Evolutionary conservation across 2,329 filamentous ascomycete genomes (phyloP).

Genomic region (Cyclaneusma minus): DNA sequence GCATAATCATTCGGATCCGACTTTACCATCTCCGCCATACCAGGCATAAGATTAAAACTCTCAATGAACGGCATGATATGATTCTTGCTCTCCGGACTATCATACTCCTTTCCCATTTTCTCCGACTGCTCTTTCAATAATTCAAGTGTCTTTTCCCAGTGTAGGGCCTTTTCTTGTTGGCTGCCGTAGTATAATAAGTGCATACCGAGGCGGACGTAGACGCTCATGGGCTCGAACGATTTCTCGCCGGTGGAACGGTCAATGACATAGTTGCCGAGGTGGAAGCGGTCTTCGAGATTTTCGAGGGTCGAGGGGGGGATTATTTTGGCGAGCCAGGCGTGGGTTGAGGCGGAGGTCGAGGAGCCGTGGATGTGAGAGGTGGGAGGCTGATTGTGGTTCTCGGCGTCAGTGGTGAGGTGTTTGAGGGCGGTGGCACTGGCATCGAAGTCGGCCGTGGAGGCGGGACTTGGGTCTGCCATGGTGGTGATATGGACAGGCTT

Average conservation of each 20-base stretch:
- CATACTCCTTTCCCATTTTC: slow-evolving; percentile 25
- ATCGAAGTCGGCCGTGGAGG: slow-evolving; percentile 8
- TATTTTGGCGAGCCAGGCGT: slow-evolving; percentile 9
- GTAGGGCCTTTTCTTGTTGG: slow-evolving; percentile 21
- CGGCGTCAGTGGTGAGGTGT: slow-evolving; percentile 5
- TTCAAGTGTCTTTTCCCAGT: slow-evolving; percentile 18
- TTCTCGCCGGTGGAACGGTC: slow-evolving; percentile 23
- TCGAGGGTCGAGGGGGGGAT: slow-evolving; percentile 13
- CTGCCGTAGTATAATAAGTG: slow-evolving; percentile 26
- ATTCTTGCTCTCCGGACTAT: slow-evolving; percentile 18
- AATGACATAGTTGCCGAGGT: slow-evolving; percentile 27
- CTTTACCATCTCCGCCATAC: slow-evolving; percentile 19
- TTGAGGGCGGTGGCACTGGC: slow-evolving; percentile 5
- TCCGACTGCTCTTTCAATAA: slow-evolving; percentile 21
- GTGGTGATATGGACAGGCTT: too few species aligned
- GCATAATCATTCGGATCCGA: slow-evolving; percentile 22
- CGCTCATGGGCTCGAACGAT: slow-evolving; percentile 24
- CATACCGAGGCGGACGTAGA: slow-evolving; percentile 26
- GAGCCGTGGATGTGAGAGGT: slow-evolving; percentile 7
- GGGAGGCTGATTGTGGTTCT: slow-evolving; percentile 4
- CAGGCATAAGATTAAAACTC: slow-evolving; percentile 19
- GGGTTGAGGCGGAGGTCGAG: slow-evolving; percentile 5
- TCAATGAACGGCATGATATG: slow-evolving; percentile 26
- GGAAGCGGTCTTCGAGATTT: slow-evolving; percentile 20
- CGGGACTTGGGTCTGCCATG: too few species aligned